Percentiles rank a stretch among this genome's conserved stretches.
These are phyloP conservation scores for Zymoseptoria brevis DNA, from an alignment of 2,329 filamentous ascomycete genomes.

Conservation along the genomic window DNA sequence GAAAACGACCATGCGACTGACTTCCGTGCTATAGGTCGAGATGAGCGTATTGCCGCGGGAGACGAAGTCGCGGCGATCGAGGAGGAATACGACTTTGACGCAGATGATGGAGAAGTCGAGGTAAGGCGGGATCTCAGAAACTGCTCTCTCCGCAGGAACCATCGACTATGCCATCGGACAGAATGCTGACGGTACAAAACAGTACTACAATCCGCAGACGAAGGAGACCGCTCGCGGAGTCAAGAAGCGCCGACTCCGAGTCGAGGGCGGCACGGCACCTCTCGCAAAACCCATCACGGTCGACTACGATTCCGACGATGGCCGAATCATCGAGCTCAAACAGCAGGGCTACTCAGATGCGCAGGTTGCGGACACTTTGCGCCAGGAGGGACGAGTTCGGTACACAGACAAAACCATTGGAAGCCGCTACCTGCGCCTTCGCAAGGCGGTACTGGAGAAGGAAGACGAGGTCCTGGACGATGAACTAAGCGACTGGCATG, in stretches of 20 bases:
- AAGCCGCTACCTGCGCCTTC: constrained; percentile 41
- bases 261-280: constrained; percentile 34
- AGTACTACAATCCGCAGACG: constrained; percentile 14
- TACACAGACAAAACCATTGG: constrained; percentile 43
- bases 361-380: constrained; percentile 37
- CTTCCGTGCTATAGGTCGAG: constrained; percentile 5
- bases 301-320: constrained; percentile 42
- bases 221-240: constrained; percentile 2
- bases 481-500: constrained; percentile 43
- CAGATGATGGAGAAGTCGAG: not conserved
- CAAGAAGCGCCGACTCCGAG: constrained; percentile 17
- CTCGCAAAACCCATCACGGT: constrained; percentile 36
- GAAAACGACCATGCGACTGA: not conserved
- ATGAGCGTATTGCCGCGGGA: constrained; percentile 3
- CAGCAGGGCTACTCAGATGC: constrained; percentile 37
- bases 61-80: constrained; percentile 1
- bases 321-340: constrained; percentile 39
- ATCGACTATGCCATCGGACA: not conserved
- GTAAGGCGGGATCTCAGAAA: constrained; percentile 1
- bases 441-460: constrained; percentile 34
- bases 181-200: not conserved
- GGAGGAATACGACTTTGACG: constrained; percentile 1
- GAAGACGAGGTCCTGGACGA: constrained; percentile 41
- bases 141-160: not conserved
- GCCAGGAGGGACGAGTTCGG: constrained; percentile 34